Evolutionary conservation across 495 filamentous ascomycete genomes (phyloP).

Genomic region (Neurospora intermedia): DNA sequence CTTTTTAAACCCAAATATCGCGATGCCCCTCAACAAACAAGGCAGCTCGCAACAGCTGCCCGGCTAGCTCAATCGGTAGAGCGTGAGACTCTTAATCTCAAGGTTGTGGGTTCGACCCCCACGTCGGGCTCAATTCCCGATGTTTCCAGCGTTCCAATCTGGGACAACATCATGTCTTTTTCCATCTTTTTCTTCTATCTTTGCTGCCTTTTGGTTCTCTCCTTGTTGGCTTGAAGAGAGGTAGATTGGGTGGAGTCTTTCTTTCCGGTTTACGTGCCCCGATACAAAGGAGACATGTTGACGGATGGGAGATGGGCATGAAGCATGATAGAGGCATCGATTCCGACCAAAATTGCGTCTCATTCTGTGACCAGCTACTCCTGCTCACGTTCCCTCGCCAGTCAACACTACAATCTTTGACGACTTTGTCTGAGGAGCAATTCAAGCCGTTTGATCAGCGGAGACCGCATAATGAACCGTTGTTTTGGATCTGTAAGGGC

Average conservation of each 20-base stretch:
- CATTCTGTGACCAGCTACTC: neutral
- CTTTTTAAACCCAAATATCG: fast-evolving
- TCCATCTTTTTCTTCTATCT: neutral
- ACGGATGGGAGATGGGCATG: no score
- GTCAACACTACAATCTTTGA: slow-evolving; percentile 7
- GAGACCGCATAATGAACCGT: neutral
- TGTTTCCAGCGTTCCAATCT: neutral
- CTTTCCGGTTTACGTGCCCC: no score
- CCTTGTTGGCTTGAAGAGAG: neutral
- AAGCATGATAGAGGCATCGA: slow-evolving; percentile 10
- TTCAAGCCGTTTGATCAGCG: neutral
- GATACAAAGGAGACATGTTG: no score
- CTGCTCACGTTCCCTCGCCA: neutral
- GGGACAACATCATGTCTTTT: neutral
- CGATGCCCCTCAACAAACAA: neutral
- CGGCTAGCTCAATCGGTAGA: slow-evolving; percentile 64
- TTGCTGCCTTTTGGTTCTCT: neutral
- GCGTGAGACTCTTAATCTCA: slow-evolving; percentile 69
- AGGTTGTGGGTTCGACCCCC: slow-evolving; percentile 21
- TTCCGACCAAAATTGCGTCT: slow-evolving; percentile 8
- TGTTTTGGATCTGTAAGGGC: neutral
- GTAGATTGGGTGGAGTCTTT: neutral
- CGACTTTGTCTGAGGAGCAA: slow-evolving; percentile 11
- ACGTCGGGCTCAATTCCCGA: neutral
- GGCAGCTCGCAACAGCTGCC: neutral